Base-by-base conservation (phyloP, 2,329 filamentous ascomycete species). In the Penicillium sp. region DNA sequence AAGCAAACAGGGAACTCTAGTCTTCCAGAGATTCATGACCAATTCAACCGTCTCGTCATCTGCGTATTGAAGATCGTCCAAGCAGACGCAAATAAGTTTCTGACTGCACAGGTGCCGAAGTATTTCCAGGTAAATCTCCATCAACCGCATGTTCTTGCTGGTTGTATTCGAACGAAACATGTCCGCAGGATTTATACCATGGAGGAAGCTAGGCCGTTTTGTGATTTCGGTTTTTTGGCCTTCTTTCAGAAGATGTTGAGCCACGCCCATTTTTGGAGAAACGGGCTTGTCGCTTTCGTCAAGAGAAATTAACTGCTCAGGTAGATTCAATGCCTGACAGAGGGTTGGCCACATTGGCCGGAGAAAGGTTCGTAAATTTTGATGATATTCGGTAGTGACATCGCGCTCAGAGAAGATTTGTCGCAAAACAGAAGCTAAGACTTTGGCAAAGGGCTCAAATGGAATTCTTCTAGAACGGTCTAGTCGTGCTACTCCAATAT, bases 41-140 rank as follows among this genome's bases (percentile, higher is more conserved):
- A 97, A 78, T 57, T 96, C 90, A 48, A 94, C 75, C 14, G 89
- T 94, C 70, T 97, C 93, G 24, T 88, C 84, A 67, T 97, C 93
- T 6, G 91, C 91, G 70, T 91, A 94, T 65, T 97, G 91, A 30
- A 97, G 76, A 71, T 97, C 93, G 66, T 97, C 93, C 26, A 97
- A 75, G 64, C 87, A 91, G 64, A 96, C 86, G 66, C 90, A 95
- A 54, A 96, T 91, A 65, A 96, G 86, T 65, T 92, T 94, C 68
- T 92, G 86, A 20, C 86, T 81, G 0, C 90, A 88, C 55, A 97
- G 86, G 43, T 95, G 83, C 52, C 90, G 84, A 51, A 97, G 73
- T 9, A 96, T 87, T 63, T 97, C 92, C 47, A 96, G 77, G 64
- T 95, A 93, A 1, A 90, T 92, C 66, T 91, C 93, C 80, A 93